Percentiles rank a stretch among this genome's conserved stretches.
Conservation (phyloP, 1,284 basidiomycete genomes). For the Fistulinella cinereoalba region DNA sequence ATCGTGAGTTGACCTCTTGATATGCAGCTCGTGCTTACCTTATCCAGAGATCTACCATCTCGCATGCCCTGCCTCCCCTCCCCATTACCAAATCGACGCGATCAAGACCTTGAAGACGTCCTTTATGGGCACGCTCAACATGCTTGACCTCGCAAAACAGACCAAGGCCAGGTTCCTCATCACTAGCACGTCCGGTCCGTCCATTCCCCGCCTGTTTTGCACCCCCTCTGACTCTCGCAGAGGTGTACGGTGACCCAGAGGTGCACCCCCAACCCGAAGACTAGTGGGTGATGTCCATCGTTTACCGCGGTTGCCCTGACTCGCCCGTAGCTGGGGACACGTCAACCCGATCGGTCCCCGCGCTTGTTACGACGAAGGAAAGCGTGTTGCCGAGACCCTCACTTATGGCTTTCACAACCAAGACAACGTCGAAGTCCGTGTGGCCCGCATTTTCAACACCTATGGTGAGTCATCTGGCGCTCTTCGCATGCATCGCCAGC, state of each 20-base stretch:
- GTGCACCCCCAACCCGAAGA: conserved; percentile 96
- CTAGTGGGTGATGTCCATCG: conserved; percentile 57
- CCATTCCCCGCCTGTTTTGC: background rate
- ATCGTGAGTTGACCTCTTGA: conserved; percentile 59
- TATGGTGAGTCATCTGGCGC: conserved; percentile 46
- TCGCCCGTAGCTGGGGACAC: conserved; percentile 79
- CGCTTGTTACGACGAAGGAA: conserved; percentile 98
- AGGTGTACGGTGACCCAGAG: conserved; percentile 96
- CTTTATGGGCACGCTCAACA: conserved; percentile 95
- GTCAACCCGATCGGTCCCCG: conserved; percentile 97
- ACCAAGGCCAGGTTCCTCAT: conserved; percentile 97
- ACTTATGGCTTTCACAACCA: conserved; percentile 94
- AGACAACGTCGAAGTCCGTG: conserved; percentile 92
- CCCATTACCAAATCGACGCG: conserved; percentile 93
- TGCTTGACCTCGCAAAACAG: conserved; percentile 97
- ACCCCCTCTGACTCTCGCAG: conserved; percentile 39
- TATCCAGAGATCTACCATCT: conserved; percentile 94
- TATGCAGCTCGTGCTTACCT: background rate
- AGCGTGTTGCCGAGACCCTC: conserved; percentile 92
- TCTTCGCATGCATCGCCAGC: background rate
- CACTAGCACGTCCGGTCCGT: conserved; percentile 82
- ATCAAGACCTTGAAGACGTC: conserved; percentile 98
- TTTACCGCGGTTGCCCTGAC: conserved; percentile 15
- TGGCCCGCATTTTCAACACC: conserved; percentile 95
- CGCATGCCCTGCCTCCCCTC: conserved; percentile 93